These are phyloP conservation scores for Toxicodendron radicans DNA, from an alignment of 345 rosid genomes.

Conservation along the genomic window DNA sequence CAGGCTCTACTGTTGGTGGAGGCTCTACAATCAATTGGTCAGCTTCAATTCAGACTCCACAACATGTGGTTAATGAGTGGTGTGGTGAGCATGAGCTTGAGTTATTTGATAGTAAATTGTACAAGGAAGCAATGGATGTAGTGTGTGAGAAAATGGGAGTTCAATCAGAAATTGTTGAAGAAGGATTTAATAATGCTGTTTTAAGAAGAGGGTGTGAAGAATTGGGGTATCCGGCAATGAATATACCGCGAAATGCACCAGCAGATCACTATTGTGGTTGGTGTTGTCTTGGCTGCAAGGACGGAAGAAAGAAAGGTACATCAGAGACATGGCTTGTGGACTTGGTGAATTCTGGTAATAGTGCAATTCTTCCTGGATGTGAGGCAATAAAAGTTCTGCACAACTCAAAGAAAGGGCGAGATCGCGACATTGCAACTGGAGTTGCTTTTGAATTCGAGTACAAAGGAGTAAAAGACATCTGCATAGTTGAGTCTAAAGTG, in stretches of 20 bases:
- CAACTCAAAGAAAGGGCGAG: constrained; percentile 24
- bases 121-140: constrained; percentile 59
- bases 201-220: constrained; percentile 74
- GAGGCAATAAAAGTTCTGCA: constrained; percentile 57
- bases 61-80: constrained; percentile 79
- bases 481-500: constrained; percentile 54
- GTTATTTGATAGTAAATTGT: constrained; percentile 56
- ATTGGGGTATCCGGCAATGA: constrained; percentile 54
- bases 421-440: constrained; percentile 45
- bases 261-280: constrained; percentile 81
- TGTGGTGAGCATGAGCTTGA: constrained; percentile 36
- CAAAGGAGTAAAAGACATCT: constrained; percentile 41
- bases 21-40: constrained; percentile 90
- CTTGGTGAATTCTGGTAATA: constrained; percentile 64
- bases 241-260: constrained; percentile 63
- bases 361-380: constrained; percentile 67
- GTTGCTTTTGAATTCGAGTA: constrained; percentile 48
- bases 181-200: constrained; percentile 70
- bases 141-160: constrained; percentile 82
- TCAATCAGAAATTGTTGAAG: constrained; percentile 54
- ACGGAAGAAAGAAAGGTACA: constrained; percentile 72
- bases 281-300: constrained; percentile 83
- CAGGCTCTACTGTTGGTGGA: constrained; percentile 86
- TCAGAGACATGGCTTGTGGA: constrained; percentile 90
- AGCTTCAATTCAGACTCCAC: constrained; percentile 71